Conservation (phyloP, 306 rosid genomes). For the Prunus davidiana region DNA sequence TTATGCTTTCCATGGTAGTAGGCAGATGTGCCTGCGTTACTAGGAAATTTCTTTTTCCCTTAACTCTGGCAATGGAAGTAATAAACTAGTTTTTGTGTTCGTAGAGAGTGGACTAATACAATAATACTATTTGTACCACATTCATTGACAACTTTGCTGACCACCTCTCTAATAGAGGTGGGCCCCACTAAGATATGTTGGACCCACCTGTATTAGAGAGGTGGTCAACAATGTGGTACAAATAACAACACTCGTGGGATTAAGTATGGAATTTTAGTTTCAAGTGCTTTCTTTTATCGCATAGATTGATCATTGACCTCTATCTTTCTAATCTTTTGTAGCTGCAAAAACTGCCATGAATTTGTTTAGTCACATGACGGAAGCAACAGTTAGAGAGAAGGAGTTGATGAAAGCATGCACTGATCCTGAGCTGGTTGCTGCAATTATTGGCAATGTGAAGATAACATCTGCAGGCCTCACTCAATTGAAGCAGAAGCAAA, state of each 20-base stretch:
- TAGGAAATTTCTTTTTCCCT: neutral
- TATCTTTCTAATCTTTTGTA: slow-evolving; percentile 2
- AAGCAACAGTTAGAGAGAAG: slow-evolving; percentile 77
- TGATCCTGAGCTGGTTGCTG: slow-evolving; percentile 84
- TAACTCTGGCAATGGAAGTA: no score
- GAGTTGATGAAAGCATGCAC: slow-evolving; percentile 97
- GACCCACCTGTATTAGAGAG: no score
- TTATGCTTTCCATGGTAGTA: no score
- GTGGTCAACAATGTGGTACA: no score
- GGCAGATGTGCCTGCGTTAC: neutral
- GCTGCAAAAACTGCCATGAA: slow-evolving; percentile 95
- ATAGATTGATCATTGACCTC: no score
- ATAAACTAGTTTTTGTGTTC: no score
- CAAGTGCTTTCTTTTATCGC: neutral
- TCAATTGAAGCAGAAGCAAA: slow-evolving; percentile 90
- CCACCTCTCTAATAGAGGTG: no score
- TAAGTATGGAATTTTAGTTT: neutral
- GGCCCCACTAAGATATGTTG: no score
- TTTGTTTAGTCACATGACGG: slow-evolving; percentile 90
- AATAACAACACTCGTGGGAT: no score
- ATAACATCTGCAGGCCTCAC: slow-evolving; percentile 86
- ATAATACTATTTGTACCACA: no score
- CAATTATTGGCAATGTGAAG: slow-evolving; percentile 82
- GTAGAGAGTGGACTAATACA: neutral
- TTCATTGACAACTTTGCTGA: no score